A percentile compares a stretch with the other conserved stretches of the same genome.
phyloP scores from a whole-genome alignment of 345 rosid genomes.

The Pseudoturritis turrita region DNA sequence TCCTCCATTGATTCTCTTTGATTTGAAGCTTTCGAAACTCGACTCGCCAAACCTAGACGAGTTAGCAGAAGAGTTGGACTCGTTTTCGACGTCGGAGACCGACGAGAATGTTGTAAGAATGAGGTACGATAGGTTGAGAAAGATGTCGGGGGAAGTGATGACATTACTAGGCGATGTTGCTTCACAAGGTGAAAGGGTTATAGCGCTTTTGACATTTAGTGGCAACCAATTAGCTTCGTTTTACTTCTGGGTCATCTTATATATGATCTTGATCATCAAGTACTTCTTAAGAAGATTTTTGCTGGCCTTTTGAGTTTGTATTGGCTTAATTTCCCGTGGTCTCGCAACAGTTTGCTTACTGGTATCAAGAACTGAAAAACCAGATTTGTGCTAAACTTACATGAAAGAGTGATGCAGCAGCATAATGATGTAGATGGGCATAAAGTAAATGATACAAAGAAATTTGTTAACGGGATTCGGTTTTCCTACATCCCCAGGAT shows the following conservation, averaged over 20 bases:
- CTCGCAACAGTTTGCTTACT: not conserved
- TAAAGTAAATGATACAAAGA: too few relatives aligned
- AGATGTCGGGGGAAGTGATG: not conserved
- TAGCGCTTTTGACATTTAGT: not conserved
- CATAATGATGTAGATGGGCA: too few relatives aligned
- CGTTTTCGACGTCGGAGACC: not conserved
- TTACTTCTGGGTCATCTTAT: not conserved
- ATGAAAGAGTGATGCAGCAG: too few relatives aligned
- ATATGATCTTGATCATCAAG: not conserved
- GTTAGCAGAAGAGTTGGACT: constrained; percentile 1
- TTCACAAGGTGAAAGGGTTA: not conserved
- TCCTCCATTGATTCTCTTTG: not conserved
- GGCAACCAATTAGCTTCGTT: too few relatives aligned
- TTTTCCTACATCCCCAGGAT: too few relatives aligned
- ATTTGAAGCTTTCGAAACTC: constrained; percentile 2
- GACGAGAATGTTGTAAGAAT: not conserved
- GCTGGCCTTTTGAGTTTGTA: not conserved
- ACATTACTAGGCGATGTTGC: not conserved
- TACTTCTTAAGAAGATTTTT: not conserved
- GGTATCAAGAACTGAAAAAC: not conserved
- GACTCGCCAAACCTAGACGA: not conserved
- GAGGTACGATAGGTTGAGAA: constrained; percentile 18
- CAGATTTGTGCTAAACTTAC: too few relatives aligned
- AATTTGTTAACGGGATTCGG: too few relatives aligned
- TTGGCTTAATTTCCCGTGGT: not conserved